phyloP scores from a whole-genome alignment of 495 filamentous ascomycete species.

The Haplographium delicatum region DNA sequence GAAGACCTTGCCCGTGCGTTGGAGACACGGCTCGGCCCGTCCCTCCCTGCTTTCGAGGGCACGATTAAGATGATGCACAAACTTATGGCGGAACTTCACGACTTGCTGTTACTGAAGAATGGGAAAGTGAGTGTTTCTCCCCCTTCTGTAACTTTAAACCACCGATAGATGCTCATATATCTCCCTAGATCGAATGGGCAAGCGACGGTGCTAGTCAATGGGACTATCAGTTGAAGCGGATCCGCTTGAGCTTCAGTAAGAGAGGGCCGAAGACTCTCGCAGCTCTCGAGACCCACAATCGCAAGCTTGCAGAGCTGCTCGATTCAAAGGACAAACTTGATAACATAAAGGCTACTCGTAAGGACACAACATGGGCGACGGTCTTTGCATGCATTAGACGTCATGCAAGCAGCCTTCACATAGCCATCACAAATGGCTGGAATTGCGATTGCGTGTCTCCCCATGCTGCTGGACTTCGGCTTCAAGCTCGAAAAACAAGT shows the following conservation, averaged over 20 bases:
- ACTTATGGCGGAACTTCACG: constrained; percentile 11
- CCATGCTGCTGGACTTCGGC: constrained; percentile 9
- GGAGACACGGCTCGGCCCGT: constrained; percentile 8
- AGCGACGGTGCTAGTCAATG: constrained; percentile 9
- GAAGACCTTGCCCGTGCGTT: background rate
- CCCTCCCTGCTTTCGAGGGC: constrained; percentile 7
- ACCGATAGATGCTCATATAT: background rate
- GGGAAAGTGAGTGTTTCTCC: constrained; percentile 3
- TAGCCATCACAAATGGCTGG: constrained; percentile 16
- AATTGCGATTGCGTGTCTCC: constrained; percentile 15
- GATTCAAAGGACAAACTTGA: constrained; percentile 18
- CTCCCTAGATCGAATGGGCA: constrained; percentile 15
- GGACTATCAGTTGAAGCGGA: constrained; percentile 21
- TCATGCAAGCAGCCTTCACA: constrained; percentile 17
- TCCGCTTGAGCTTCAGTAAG: constrained; percentile 19
- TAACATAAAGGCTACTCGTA: constrained; percentile 10
- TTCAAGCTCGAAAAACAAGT: constrained; percentile 1
- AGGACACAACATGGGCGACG: constrained; percentile 15
- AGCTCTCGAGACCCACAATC: constrained; percentile 11
- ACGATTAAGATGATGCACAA: constrained; percentile 10
- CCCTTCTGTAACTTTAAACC: background rate
- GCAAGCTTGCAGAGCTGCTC: constrained; percentile 10
- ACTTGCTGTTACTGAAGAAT: constrained; percentile 15
- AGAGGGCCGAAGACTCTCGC: constrained; percentile 2
- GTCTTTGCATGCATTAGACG: constrained; percentile 16